Evolutionary conservation across 495 filamentous ascomycete genomes (phyloP).

Genomic region (Massariosphaeria phaeospora): DNA sequence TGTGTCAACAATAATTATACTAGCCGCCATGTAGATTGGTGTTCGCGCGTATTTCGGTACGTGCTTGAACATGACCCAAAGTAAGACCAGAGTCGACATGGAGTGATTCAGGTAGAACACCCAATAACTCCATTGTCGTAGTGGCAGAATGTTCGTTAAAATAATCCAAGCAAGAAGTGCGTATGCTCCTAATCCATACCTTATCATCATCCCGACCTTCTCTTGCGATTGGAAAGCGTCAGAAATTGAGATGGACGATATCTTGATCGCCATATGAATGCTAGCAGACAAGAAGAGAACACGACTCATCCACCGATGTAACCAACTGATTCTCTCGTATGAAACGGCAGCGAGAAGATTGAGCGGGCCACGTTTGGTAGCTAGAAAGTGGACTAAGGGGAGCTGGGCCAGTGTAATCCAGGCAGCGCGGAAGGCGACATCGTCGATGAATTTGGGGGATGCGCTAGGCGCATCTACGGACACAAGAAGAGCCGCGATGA

Average conservation of each 20-base stretch:
- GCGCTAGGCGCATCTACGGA: slow-evolving; percentile 9
- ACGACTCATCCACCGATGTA: slow-evolving; percentile 34
- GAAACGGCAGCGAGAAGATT: slow-evolving; percentile 28
- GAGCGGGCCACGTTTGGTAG: slow-evolving; percentile 31
- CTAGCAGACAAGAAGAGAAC: slow-evolving; percentile 33
- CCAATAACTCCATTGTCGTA: slow-evolving; percentile 19
- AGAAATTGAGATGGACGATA: slow-evolving; percentile 31
- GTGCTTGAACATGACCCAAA: slow-evolving; percentile 32
- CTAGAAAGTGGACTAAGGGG: slow-evolving; percentile 33
- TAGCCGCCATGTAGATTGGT: slow-evolving; percentile 27
- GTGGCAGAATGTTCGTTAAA: slow-evolving; percentile 25
- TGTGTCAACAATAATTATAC: slow-evolving; percentile 26
- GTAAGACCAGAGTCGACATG: slow-evolving; percentile 11
- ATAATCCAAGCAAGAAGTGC: slow-evolving; percentile 29
- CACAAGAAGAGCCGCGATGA: background rate
- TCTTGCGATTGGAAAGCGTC: slow-evolving; percentile 28
- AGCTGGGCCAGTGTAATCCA: slow-evolving; percentile 36
- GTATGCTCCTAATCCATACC: slow-evolving; percentile 35
- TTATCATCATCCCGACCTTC: slow-evolving; percentile 34
- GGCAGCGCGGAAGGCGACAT: slow-evolving; percentile 35
- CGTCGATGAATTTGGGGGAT: slow-evolving; percentile 27
- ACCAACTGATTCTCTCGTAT: slow-evolving; percentile 37
- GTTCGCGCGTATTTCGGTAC: slow-evolving; percentile 29
- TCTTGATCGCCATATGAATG: slow-evolving; percentile 32
- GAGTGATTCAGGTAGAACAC: slow-evolving; percentile 23